Conservation (phyloP, 768 basidiomycete species). For the Terana coerulea region DNA sequence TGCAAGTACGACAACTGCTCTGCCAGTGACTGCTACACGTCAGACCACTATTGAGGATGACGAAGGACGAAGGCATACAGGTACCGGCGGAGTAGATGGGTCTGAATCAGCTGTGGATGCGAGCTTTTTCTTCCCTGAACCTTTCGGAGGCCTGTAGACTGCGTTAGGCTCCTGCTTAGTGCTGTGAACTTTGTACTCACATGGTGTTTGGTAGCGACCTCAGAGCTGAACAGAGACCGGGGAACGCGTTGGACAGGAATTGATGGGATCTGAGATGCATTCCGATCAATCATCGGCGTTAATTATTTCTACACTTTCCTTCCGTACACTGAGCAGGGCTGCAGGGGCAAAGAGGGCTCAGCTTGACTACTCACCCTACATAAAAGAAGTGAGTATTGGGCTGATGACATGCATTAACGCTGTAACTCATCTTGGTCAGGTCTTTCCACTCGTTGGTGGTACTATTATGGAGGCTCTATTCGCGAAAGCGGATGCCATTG, state of each 20-base stretch:
- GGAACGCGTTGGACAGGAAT: background rate
- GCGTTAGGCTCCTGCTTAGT: background rate
- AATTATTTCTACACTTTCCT: slow-evolving; percentile 4
- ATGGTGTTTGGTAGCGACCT: background rate
- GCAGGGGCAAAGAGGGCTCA: background rate
- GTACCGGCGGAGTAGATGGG: slow-evolving; percentile 29
- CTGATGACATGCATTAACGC: background rate
- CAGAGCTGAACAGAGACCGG: too few species aligned
- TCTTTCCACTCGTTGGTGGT: background rate
- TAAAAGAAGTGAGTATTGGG: background rate
- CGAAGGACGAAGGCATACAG: slow-evolving; percentile 13
- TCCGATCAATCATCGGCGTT: slow-evolving; percentile 3
- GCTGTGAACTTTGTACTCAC: background rate
- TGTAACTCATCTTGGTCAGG: background rate
- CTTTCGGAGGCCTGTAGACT: slow-evolving; percentile 30
- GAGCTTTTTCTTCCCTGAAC: slow-evolving; percentile 27
- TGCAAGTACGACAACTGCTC: slow-evolving; percentile 75
- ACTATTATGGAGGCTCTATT: slow-evolving; percentile 65
- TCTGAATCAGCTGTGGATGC: slow-evolving; percentile 25
- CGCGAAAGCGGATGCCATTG: slow-evolving; percentile 60
- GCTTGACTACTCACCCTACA: background rate
- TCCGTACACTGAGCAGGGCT: background rate
- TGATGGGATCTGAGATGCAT: background rate
- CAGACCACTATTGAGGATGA: background rate
- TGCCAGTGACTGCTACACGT: slow-evolving; percentile 51